These are phyloP conservation scores for Saturnispora diversa DNA, from an alignment of 805 yeast genomes.

Conservation along the genomic window DNA sequence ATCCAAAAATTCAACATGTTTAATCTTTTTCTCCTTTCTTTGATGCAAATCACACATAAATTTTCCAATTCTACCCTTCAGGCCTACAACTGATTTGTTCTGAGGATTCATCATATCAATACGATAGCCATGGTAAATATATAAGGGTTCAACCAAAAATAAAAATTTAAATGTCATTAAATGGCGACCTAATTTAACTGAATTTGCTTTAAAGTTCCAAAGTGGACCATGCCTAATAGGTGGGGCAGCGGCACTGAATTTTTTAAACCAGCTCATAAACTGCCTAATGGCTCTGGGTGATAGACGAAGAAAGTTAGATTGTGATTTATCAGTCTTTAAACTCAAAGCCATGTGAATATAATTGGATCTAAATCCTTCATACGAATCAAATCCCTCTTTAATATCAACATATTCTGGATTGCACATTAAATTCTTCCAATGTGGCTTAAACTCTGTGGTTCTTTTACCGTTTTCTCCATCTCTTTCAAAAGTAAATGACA, in stretches of 20 bases:
- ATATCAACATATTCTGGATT: conserved; percentile 46
- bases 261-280: conserved; percentile 75
- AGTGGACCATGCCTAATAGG: conserved; percentile 70
- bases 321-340: conserved; percentile 20
- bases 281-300: conserved; percentile 57
- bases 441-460: conserved; percentile 43
- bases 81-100: conserved; percentile 47
- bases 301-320: conserved; percentile 64
- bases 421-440: conserved; percentile 44
- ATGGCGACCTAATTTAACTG: conserved; percentile 67
- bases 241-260: conserved; percentile 65
- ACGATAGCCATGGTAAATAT: conserved; percentile 60
- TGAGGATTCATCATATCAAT: conserved; percentile 37
- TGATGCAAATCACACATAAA: conserved; percentile 60
- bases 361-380: conserved; percentile 65
- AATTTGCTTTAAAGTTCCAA: conserved; percentile 47
- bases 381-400: conserved; percentile 61
- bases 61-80: conserved; percentile 49
- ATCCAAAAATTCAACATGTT: conserved; percentile 42
- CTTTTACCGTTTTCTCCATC: conserved; percentile 28
- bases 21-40: conserved; percentile 39
- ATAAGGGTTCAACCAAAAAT: conserved; percentile 64
- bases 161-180: conserved; percentile 68
- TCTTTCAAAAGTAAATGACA: conserved; percentile 55
- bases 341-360: conserved; percentile 65